These are phyloP conservation scores for Mallotus japonicus DNA, from an alignment of 441 rosid species.

Conservation along the genomic window DNA sequence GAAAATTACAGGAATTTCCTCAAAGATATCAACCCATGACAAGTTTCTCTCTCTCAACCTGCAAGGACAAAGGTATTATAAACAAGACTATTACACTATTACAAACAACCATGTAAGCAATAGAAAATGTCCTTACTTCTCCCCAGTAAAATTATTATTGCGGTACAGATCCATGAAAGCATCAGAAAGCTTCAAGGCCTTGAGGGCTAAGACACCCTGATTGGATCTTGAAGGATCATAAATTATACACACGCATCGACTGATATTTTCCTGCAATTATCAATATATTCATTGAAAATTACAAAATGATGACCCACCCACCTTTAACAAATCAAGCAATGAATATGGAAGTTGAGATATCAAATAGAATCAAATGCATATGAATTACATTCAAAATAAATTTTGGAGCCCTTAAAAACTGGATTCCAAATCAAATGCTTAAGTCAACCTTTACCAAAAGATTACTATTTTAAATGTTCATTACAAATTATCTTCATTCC, in stretches of 20 bases:
- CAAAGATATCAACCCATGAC: slow-evolving; percentile 98
- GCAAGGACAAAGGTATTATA: slow-evolving; percentile 19
- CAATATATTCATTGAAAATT: slow-evolving; percentile 1
- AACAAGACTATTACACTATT: slow-evolving; percentile 17
- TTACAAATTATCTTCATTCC: not conserved
- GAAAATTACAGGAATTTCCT: slow-evolving; percentile 92
- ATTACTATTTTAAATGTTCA: not conserved
- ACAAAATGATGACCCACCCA: not conserved
- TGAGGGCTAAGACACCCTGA: slow-evolving; percentile 87
- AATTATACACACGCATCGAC: slow-evolving; percentile 90
- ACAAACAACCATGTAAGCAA: not conserved
- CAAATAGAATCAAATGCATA: not conserved
- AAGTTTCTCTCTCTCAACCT: slow-evolving; percentile 97
- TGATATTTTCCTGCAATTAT: slow-evolving; percentile 76
- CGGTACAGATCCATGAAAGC: slow-evolving; percentile 91
- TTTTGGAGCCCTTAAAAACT: not conserved
- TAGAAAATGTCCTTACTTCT: slow-evolving; percentile 54
- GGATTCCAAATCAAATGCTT: not conserved
- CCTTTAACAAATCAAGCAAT: not conserved
- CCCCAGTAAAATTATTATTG: slow-evolving; percentile 80
- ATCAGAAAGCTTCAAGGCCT: slow-evolving; percentile 96
- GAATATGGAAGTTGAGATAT: not conserved
- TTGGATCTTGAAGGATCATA: slow-evolving; percentile 93
- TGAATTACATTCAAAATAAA: not conserved
- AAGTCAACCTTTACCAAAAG: not conserved